Evolutionary conservation across 345 rosid genomes (phyloP).

Genomic region (Dimocarpus longan): DNA sequence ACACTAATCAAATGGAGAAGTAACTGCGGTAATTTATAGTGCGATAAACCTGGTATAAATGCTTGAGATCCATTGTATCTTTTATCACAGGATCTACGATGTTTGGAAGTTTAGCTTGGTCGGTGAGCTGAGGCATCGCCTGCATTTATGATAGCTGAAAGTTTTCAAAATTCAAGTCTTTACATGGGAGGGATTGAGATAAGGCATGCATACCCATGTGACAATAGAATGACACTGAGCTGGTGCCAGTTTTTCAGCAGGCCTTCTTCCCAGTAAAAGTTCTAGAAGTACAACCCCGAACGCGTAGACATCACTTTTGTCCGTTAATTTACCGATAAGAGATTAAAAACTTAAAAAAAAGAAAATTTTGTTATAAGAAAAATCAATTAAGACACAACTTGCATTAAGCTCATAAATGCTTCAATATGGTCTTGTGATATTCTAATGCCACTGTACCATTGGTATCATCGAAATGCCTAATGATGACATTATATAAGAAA

Average conservation of each 20-base stretch:
- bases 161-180: background rate
- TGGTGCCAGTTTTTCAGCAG: slow-evolving; percentile 85
- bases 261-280: slow-evolving; percentile 81
- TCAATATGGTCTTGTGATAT: background rate
- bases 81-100: slow-evolving; percentile 80
- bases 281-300: slow-evolving; percentile 96
- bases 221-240: slow-evolving; percentile 91
- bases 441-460: background rate
- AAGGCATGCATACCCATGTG: slow-evolving; percentile 72
- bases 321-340: slow-evolving; percentile 72
- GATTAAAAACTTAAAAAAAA: background rate
- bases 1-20: background rate
- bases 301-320: slow-evolving; percentile 96
- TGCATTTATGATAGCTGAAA: slow-evolving; percentile 33
- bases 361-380: background rate
- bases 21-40: background rate
- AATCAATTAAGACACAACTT: background rate
- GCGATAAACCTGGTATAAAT: slow-evolving; percentile 80
- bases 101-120: slow-evolving; percentile 78
- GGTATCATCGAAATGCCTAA: background rate
- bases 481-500: background rate
- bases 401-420: background rate
- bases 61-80: slow-evolving; percentile 79
- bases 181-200: slow-evolving; percentile 4
- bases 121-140: slow-evolving; percentile 99